Conservation (phyloP, 371 early-diverging fungal genomes). For the Umbelopsis sp. region DNA sequence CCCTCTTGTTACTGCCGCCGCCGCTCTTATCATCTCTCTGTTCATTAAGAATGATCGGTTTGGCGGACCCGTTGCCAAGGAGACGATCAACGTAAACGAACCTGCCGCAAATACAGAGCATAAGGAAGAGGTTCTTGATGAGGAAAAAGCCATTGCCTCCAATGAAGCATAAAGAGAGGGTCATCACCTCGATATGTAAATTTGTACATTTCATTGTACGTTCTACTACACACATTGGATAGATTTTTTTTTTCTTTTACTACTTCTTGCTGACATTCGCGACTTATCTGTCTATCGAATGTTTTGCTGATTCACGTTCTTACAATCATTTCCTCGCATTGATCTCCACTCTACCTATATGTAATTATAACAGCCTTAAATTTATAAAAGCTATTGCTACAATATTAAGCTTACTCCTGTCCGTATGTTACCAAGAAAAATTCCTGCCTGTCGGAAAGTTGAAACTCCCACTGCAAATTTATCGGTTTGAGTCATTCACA, state of each 20-base stretch:
- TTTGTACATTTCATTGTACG: neutral
- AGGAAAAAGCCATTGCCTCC: neutral
- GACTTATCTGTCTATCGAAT: too few relatives aligned
- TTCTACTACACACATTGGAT: slow-evolving; percentile 3
- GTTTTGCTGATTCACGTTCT: too few relatives aligned
- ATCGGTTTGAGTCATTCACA: neutral
- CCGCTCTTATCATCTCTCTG: slow-evolving; percentile 55
- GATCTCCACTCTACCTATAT: too few relatives aligned
- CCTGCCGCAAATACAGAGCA: neutral
- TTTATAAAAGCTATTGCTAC: too few relatives aligned
- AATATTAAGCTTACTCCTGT: too few relatives aligned
- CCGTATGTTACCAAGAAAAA: too few relatives aligned
- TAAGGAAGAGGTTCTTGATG: slow-evolving; percentile 18
- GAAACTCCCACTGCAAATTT: neutral
- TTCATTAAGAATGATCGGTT: slow-evolving; percentile 44
- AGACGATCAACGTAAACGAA: neutral
- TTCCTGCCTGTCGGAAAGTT: too few relatives aligned
- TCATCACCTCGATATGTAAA: neutral
- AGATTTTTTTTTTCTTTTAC: neutral
- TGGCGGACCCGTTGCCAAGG: slow-evolving; percentile 22
- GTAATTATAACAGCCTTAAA: too few relatives aligned
- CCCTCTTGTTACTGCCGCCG: slow-evolving; percentile 56
- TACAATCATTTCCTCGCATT: too few relatives aligned
- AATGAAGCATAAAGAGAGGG: slow-evolving; percentile 4
- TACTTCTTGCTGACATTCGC: too few relatives aligned